Evolutionary conservation across 1,139 yeast genomes (phyloP), one percentile per base, ranked within the genome.

Genomic region (Geotrichum citri-aurantii): DNA sequence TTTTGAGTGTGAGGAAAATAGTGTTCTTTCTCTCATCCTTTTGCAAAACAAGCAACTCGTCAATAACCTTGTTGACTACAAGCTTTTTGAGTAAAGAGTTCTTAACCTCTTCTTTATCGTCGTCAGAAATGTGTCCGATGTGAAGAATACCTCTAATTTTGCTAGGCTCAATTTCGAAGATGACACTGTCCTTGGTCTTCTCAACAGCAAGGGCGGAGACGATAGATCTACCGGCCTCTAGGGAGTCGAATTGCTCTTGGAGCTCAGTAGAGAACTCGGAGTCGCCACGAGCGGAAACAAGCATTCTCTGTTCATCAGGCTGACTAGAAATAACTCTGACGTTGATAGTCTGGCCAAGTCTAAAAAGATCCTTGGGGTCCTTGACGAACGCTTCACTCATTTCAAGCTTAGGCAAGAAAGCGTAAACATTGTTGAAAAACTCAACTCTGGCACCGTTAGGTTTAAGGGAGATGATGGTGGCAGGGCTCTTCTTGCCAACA

Each of bases 361-460:
- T 84, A 67, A 92, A 80, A 71, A 86, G 87, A 63, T 91, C 95
- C 65, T 81, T 82, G 21, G 96, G 91, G 58, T 83, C 83, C 59
- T 79, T 79, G 53, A 91, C 93, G 70, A 82, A 88, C 1, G 96
- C 86, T 73, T 93, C 98, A 57, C 96, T 87, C 66, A 93, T 88
- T 75, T 93, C 98, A 59, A 85, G 78, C 64, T 85, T 83, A 48
- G 98, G 98, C 63, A 93, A 77, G 70, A 83, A 92, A 0, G 93
- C 99, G 65, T 80, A 81, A 50, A 88, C 74, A 57, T 80, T 79
- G 60, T 95, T 95, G 69, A 90, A 91, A 68, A 93, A 91, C 29
- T 91, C 82, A 3, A 93, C 85, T 56, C 91, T 76, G 50, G 88
- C 96, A 27, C 56, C 56, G 61, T 80, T 78, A 62, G 85, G 85